Conservation (phyloP, 495 filamentous ascomycete species). For the Tuber indicum region DNA sequence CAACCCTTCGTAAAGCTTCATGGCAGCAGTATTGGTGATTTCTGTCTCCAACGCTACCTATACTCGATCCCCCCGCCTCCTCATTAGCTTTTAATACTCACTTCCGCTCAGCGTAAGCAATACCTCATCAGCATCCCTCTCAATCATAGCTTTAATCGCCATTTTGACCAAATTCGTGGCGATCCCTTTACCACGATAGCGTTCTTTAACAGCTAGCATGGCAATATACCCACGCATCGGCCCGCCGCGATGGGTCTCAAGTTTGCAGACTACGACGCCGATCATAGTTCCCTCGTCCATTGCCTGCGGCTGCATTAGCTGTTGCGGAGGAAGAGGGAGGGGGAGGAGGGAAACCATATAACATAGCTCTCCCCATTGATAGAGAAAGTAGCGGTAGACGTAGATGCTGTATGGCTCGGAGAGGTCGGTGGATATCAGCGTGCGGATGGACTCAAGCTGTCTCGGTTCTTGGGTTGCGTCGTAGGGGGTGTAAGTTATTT, state of each 20-base stretch:
- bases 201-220: constrained; percentile 83
- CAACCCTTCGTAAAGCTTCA: constrained; percentile 86
- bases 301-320: constrained; percentile 16
- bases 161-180: constrained; percentile 76
- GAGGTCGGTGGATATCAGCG: constrained; percentile 91
- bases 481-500: constrained; percentile 79
- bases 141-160: constrained; percentile 88
- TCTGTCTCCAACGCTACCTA: constrained; percentile 93
- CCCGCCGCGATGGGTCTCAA: constrained; percentile 73
- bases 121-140: constrained; percentile 78
- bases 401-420: constrained; percentile 99
- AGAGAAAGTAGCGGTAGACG: constrained; percentile 97
- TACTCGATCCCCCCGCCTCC: background rate
- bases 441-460: constrained; percentile 80
- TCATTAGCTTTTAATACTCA: background rate
- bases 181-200: constrained; percentile 77
- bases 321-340: background rate
- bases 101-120: constrained; percentile 5
- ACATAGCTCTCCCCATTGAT: constrained; percentile 95
- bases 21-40: constrained; percentile 83
- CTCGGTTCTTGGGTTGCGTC: constrained; percentile 65
- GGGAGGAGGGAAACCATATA: constrained; percentile 59
- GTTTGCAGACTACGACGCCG: constrained; percentile 92
- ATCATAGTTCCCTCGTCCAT: constrained; percentile 51
- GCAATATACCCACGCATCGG: constrained; percentile 92